Evolutionary conservation across 768 basidiomycete genomes (phyloP), one percentile per base, ranked within the genome.

Genomic region (Amanita rubescens): DNA sequence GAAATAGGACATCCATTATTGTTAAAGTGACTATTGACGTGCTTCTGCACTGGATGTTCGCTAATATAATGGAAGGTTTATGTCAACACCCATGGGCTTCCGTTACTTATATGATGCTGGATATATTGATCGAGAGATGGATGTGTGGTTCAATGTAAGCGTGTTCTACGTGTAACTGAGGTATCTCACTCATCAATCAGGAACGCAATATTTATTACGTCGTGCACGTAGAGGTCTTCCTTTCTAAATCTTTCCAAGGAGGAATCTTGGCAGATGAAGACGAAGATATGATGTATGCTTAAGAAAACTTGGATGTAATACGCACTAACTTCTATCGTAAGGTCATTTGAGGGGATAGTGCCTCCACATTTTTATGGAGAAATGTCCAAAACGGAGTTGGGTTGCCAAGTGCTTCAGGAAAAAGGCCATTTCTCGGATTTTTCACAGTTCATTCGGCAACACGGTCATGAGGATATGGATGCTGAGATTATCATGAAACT

Each of bases 281-380:
- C n/a, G 82, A 82, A 42, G 84, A 87, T 38, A 59, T 80, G 24
- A 60, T 80, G 87, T 76, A 42, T 60, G 74, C 69, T 42, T 34
- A 42, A n/a, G 19, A 41, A 27, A 54, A 15, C 44, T 19, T 38
- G 12, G 25, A 4, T n/a, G 34, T 10, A 9, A 15, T 8, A 14
- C 12, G 42, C 24, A 14, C 14, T 47, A 22, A 34, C 48, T 45
- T 58, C 25, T 19, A 9, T 19, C n/a, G 5, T 7, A 61, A 87
- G 85, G n/a, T 77, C 79, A 17, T 90, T 89, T 54, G 93, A 94
- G 49, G 88, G 87, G 11, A 85, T 85, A 10, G 90, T 93, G 11
- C 96, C 95, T 2, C 84, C 89, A 1, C 94, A 99, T 67, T 98
- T 99, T 69, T 95, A 97, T 61, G 95, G 95, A 19, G 95, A 97